Evolutionary conservation across 139 green algal species (phyloP).

Genomic region (Chlorella sorokiniana): DNA sequence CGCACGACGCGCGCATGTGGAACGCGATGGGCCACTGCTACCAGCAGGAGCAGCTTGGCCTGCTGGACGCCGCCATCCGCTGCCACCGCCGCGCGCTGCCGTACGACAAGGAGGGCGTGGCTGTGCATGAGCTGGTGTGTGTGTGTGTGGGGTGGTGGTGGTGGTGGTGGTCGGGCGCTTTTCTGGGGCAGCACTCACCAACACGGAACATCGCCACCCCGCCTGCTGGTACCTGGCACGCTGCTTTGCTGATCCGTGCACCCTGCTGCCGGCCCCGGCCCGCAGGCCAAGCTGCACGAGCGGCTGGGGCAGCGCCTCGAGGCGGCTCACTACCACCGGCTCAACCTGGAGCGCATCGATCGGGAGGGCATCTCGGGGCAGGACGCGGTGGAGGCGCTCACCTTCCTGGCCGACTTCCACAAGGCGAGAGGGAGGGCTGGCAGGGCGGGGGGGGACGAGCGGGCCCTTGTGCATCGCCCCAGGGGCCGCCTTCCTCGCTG

Average conservation of each 20-base stretch:
- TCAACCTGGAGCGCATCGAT: slow-evolving; percentile 80
- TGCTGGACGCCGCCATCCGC: slow-evolving; percentile 74
- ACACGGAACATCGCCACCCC: no score
- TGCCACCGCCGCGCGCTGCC: slow-evolving; percentile 85
- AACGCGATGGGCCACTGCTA: slow-evolving; percentile 97
- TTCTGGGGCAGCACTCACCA: no score
- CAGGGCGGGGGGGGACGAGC: not conserved
- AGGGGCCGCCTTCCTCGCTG: no score
- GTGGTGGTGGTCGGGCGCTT: no score
- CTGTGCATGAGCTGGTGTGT: slow-evolving; percentile 74
- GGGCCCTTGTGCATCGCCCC: no score
- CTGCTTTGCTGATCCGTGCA: no score
- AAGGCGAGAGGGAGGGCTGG: slow-evolving; percentile 50
- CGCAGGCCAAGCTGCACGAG: slow-evolving; percentile 81
- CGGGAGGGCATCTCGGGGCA: slow-evolving; percentile 46
- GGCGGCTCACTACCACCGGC: slow-evolving; percentile 78
- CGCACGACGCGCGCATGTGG: slow-evolving; percentile 96
- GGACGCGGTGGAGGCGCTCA: slow-evolving; percentile 84
- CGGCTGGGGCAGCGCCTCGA: slow-evolving; percentile 51
- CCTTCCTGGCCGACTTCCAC: slow-evolving; percentile 78
- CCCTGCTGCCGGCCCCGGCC: no score
- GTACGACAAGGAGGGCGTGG: slow-evolving; percentile 71
- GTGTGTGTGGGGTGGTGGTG: not conserved
- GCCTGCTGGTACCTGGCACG: no score
- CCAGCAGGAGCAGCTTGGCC: slow-evolving; percentile 70